phyloP scores from a whole-genome alignment of 768 basidiomycete species.

The Lactarius quietus region DNA sequence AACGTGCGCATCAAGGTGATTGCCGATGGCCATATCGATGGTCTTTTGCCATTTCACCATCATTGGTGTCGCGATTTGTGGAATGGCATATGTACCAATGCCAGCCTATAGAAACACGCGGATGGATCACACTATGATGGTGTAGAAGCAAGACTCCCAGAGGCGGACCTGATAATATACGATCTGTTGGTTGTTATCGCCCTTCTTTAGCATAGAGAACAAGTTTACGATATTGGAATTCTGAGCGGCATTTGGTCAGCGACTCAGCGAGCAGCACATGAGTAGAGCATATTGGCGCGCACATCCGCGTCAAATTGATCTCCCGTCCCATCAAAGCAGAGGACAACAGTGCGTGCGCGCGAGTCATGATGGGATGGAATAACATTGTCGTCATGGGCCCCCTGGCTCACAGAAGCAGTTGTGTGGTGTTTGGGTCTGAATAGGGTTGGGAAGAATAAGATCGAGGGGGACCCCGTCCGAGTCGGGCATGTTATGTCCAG shows the following conservation, averaged over 20 bases:
- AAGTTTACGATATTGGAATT: constrained; percentile 73
- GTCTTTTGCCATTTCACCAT: constrained; percentile 51
- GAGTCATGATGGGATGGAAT: constrained; percentile 26
- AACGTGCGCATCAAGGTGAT: constrained; percentile 63
- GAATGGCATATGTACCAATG: constrained; percentile 67
- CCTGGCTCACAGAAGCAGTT: background rate
- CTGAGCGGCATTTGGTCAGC: constrained; percentile 33
- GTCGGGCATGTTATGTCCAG: constrained; percentile 3
- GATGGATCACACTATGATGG: background rate
- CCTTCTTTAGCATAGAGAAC: constrained; percentile 68
- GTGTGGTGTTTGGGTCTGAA: background rate
- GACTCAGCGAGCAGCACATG: background rate
- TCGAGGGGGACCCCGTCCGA: background rate
- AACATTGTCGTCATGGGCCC: constrained; percentile 17
- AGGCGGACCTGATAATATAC: constrained; percentile 66
- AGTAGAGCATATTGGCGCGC: constrained; percentile 24
- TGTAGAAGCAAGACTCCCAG: background rate
- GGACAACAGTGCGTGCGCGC: constrained; percentile 48
- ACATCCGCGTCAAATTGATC: constrained; percentile 69
- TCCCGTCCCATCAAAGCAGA: constrained; percentile 67
- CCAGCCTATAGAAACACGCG: constrained; percentile 45
- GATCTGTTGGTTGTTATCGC: constrained; percentile 55
- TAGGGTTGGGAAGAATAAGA: background rate
- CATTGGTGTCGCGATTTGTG: constrained; percentile 56
- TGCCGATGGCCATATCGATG: constrained; percentile 58